phyloP scores from a whole-genome alignment of 1,284 basidiomycete genomes.

The Austroboletus rostrupii region DNA sequence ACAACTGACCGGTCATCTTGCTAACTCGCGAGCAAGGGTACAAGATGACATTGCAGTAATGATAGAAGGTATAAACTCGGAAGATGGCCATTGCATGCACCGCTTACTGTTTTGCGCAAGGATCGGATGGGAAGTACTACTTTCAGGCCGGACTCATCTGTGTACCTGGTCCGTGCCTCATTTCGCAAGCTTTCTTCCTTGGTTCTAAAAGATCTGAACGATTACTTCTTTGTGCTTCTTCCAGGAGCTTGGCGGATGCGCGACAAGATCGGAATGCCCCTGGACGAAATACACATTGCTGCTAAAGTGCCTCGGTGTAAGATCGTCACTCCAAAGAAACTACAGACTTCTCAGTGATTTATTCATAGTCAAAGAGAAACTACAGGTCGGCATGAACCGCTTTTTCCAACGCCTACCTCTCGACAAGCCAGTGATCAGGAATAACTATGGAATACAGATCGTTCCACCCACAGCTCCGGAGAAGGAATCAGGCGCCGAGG shows the following conservation, averaged over 20 bases:
- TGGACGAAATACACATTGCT: conserved; percentile 65
- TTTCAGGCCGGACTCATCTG: conserved; percentile 71
- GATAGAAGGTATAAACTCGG: conserved; percentile 53
- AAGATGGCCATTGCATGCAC: background rate
- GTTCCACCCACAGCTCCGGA: conserved; percentile 31
- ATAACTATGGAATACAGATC: conserved; percentile 69
- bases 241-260: conserved; percentile 75
- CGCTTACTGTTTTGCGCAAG: conserved; percentile 29
- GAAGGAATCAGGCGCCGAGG: conserved; percentile 28
- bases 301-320: conserved; percentile 70
- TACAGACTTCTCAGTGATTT: background rate
- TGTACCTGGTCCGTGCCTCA: conserved; percentile 47
- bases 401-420: conserved; percentile 66
- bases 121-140: conserved; percentile 63
- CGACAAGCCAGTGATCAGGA: conserved; percentile 67
- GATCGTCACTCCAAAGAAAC: conserved; percentile 19
- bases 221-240: background rate
- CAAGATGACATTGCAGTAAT: conserved; percentile 78
- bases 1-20: background rate
- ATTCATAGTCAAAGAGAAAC: conserved; percentile 56
- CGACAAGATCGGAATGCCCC: conserved; percentile 70
- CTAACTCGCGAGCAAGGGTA: conserved; percentile 31
- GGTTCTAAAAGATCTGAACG: background rate
- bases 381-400: conserved; percentile 61
- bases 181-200: background rate